Base-by-base conservation (phyloP, 805 yeast species). In the Yamadazyma takamatsuzukensis region DNA sequence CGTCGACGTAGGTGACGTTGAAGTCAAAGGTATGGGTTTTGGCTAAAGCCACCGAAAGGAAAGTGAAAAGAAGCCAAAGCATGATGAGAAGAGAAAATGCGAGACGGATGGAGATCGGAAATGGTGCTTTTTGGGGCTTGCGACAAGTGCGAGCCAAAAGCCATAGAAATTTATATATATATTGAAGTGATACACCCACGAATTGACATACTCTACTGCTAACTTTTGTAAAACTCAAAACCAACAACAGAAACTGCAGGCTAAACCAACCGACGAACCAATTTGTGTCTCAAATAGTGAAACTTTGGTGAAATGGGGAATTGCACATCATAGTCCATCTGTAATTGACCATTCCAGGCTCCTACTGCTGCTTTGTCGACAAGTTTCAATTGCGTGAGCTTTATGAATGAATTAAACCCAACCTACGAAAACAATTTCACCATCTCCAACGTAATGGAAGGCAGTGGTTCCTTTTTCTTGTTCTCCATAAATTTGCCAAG, bases 1-100 rank as follows among this genome's bases (percentile, higher is more conserved):
- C 74, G 15, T 26, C 19, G 2, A 64, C 59, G 39, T 61, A 62
- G n/a, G 61, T 45, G 11, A 57, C 58, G 37, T 64, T 61, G 47
- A 65, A 67, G 43, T 56, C 41, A 34, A 44, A 65, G 30, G 47
- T 47, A 34, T 58, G 70, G 10, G 61, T 55, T 24, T 53, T 39
- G 8, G 56, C 59, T n/a, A 17, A 10, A n/a, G 33, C 36, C 14
- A 15, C 17, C 13, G 13, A 9, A n/a, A n/a, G n/a, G n/a, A n/a
- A n/a, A n/a, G n/a, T n/a, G n/a, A n/a, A 16, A 9, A 10, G 5
- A 7, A 9, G 14, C 10, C 13, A 10, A 18, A 27, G 14, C 26
- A n/a, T 6, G 14, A 23, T 8, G 26, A 23, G 14, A n/a, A 6
- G 8, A 9, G 14, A 23, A 10, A n/a, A 8, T 11, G 21, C 11